Evolutionary conservation across 1,284 basidiomycete species (phyloP), one percentile per base, ranked within the genome.

Genomic region (Coniferiporia weirii): DNA sequence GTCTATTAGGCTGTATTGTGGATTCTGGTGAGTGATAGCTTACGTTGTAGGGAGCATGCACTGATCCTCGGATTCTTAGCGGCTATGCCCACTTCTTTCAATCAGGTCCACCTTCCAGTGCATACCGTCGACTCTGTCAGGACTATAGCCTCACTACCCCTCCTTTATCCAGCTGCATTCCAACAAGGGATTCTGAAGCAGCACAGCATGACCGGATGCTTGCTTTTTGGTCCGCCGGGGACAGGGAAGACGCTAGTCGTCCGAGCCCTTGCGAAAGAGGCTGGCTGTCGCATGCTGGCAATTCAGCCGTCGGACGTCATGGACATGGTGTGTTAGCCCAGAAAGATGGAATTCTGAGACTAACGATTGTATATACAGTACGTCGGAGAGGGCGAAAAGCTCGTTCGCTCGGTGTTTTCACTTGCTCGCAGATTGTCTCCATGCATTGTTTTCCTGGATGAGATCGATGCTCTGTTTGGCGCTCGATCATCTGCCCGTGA

Each of bases 371-470:
- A 53, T 63, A 65, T 56, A 66, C 71, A 92, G 92, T 96, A 94
- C 72, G 91, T 95, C 36, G 93, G 93, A 38, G 95, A 98, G 77
- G 93, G 93, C 46, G 95, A 98, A 71, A 95, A 97, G 70, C 87
- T 97, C 45, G 91, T 98, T 49, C 86, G 87, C 59, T 89, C 93
- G 0, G 87, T 96, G 7, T 98, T 98, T 74, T 85, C 88, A 43
- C 82, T 98, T 35, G 95, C 95, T 1, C 83, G 94, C 34, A 81
- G 84, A 45, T 75, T 97, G 15, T 91, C 94, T 1, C 95, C 95
- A 0, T 96, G 94, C 66, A 93, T 98, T 55, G 84, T 98, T 56
- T 98, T 98, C 75, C 79, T 98, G 62, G 95, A 98, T 71, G 95
- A 98, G 72, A 91, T 98, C 57, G 95, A 98, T 69, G 92, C 92